Base-by-base conservation (phyloP, 768 basidiomycete species). In the Termitomyces sp. region DNA sequence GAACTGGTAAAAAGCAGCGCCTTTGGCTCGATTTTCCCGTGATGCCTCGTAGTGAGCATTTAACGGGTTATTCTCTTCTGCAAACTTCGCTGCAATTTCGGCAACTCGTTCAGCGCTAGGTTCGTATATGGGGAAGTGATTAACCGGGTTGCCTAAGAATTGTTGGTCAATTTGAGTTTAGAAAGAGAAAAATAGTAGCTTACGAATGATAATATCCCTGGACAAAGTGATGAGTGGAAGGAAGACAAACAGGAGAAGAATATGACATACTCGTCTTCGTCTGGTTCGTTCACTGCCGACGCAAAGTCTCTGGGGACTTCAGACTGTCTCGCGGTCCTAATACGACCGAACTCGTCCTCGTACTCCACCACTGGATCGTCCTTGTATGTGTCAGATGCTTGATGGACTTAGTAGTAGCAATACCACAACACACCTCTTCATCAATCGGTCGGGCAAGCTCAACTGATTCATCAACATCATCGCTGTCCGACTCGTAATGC, bases 1-100 rank as follows among this genome's bases (percentile, higher is more conserved):
- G 70, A 98, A 95, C 66, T 91, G 89, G 68, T 96, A 97, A 71
- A 89, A 92, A 1, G 84, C 94, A 1, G 96, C 95, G 41, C 91
- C 97, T 68, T 87, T 88, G 12, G 89, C 83, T 15, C 97, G 89
- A 18, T 89, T 85, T 70, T 99, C 96, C 48, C 71, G 73, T 0
- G 82, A 77, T 0, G 91, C 82, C 66, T 98, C 91, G 66, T 92
- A 99, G 68, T 97, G 93, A 3, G 78, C 69, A 11, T 80, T 76
- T 7, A 91, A 76, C 0, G 89, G 89, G 43, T 86, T 88, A 58
- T 86, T 80, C 33, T 81, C 77, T 59, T 94, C 91, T 2, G 85
- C 79, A 38, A 82, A 74, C 15, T 83, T 81, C 53, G 85, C 85
- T 53, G 81, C 82, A 51, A 94, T 87, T 53, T 86, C 84, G 4